Percentiles rank a stretch among this genome's conserved stretches.
Evolutionary conservation across 345 rosid species (phyloP).

Genomic region (Corchorus capsularis): DNA sequence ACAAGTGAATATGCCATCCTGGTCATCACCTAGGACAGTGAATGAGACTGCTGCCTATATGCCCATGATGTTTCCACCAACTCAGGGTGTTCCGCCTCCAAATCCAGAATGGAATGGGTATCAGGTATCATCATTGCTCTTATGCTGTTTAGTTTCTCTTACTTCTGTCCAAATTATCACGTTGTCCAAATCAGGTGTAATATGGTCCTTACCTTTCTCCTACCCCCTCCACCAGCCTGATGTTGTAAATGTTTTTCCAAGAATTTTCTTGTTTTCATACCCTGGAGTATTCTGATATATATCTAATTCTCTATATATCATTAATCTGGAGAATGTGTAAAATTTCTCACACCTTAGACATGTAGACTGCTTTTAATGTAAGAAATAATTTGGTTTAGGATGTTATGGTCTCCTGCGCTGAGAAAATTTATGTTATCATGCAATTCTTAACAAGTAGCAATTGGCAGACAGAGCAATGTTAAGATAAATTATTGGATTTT

Average conservation of each 20-base stretch:
- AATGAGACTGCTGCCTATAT: constrained; percentile 56
- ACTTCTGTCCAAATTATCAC: background rate
- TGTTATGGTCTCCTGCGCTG: background rate
- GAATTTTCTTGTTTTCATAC: background rate
- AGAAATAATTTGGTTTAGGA: constrained; percentile 2
- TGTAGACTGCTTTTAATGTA: background rate
- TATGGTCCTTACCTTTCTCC: background rate
- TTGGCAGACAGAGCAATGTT: background rate
- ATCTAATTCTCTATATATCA: background rate
- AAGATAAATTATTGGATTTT: background rate
- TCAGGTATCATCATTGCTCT: constrained; percentile 50
- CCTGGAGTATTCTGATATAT: background rate
- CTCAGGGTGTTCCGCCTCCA: constrained; percentile 59
- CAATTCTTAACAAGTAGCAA: background rate
- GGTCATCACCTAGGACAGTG: constrained; percentile 68
- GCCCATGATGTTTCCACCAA: constrained; percentile 62
- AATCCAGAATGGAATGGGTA: constrained; percentile 81
- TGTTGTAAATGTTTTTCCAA: background rate
- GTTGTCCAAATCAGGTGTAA: no score
- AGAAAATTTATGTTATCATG: background rate
- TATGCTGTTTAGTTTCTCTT: background rate
- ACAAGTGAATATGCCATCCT: constrained; percentile 53
- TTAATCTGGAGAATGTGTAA: background rate
- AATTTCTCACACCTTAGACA: background rate
- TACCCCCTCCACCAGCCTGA: background rate